A percentile compares a stretch with the other conserved stretches of the same genome.
These are phyloP conservation scores for Euphorbia neoarborescens DNA, from an alignment of 441 rosid species.

Conservation along the genomic window DNA sequence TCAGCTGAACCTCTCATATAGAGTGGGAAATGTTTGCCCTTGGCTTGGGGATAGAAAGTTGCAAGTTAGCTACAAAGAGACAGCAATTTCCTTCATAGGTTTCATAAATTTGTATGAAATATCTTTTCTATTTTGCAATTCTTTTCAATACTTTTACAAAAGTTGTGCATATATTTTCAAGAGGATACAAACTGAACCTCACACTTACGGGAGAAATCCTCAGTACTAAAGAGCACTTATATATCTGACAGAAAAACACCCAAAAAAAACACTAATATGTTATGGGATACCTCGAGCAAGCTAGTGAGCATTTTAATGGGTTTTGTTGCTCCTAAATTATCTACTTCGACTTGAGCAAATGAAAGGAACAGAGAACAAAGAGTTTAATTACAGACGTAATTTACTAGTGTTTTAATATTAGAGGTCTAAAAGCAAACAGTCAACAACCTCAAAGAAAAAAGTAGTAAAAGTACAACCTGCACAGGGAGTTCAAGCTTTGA, in stretches of 20 bases:
- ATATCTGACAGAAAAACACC: neutral
- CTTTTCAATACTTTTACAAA: too few species aligned
- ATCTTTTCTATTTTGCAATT: too few species aligned
- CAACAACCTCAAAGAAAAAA: slow-evolving; percentile 11
- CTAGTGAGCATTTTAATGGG: neutral
- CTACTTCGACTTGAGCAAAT: neutral
- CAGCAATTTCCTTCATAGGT: too few species aligned
- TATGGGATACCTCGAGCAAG: neutral
- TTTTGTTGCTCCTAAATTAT: neutral
- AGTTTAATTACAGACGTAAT: neutral
- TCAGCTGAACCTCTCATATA: neutral
- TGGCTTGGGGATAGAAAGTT: neutral
- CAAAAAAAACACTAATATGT: neutral
- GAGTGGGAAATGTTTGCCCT: neutral
- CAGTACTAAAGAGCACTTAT: neutral
- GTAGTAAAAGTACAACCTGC: slow-evolving; percentile 62
- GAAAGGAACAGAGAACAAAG: neutral
- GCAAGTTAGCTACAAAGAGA: neutral
- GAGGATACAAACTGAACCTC: neutral
- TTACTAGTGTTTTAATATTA: slow-evolving; percentile 1
- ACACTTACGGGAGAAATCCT: neutral
- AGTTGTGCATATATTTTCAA: neutral
- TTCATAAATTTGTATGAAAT: too few species aligned
- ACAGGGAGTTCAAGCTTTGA: slow-evolving; percentile 98
- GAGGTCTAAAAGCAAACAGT: neutral